Evolutionary conservation across 805 yeast genomes (phyloP).

Genomic region (Yarrowia porcina): DNA sequence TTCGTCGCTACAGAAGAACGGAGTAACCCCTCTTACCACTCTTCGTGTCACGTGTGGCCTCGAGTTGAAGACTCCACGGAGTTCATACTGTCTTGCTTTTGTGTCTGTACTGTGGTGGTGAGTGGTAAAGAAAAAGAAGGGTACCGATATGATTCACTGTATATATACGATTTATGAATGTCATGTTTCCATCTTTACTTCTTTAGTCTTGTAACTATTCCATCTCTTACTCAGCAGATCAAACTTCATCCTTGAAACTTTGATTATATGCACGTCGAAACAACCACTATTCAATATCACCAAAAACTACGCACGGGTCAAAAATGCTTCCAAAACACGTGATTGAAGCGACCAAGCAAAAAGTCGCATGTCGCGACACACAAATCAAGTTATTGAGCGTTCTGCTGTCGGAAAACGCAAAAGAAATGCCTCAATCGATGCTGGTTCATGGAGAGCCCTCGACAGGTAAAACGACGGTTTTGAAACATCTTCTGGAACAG

Average conservation of each 20-base stretch:
- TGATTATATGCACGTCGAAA: not conserved
- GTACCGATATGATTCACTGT: too few relatives aligned
- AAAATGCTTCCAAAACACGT: slow-evolving; percentile 7
- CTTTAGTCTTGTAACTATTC: too few relatives aligned
- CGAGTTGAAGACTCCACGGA: not conserved
- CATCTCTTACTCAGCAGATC: not conserved
- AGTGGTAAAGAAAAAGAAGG: not conserved
- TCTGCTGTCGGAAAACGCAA: slow-evolving; percentile 27
- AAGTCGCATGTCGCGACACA: slow-evolving; percentile 27
- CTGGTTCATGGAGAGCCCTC: slow-evolving; percentile 50
- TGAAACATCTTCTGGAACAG: slow-evolving; percentile 38
- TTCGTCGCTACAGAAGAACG: too few relatives aligned
- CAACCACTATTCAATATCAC: not conserved
- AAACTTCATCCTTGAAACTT: not conserved
- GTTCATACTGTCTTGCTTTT: not conserved
- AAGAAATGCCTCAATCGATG: slow-evolving; percentile 39
- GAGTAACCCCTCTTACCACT: not conserved
- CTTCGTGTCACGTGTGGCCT: not conserved
- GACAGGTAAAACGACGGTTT: slow-evolving; percentile 47
- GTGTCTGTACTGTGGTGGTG: not conserved
- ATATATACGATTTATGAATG: too few relatives aligned
- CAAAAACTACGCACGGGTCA: not conserved
- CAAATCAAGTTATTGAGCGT: slow-evolving; percentile 30
- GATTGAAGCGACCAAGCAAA: not conserved
- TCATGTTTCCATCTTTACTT: too few relatives aligned